Percentiles rank a stretch among this genome's conserved stretches.
Evolutionary conservation across 2,329 filamentous ascomycete species (phyloP).

Genomic region (Blastomyces emzantsi): DNA sequence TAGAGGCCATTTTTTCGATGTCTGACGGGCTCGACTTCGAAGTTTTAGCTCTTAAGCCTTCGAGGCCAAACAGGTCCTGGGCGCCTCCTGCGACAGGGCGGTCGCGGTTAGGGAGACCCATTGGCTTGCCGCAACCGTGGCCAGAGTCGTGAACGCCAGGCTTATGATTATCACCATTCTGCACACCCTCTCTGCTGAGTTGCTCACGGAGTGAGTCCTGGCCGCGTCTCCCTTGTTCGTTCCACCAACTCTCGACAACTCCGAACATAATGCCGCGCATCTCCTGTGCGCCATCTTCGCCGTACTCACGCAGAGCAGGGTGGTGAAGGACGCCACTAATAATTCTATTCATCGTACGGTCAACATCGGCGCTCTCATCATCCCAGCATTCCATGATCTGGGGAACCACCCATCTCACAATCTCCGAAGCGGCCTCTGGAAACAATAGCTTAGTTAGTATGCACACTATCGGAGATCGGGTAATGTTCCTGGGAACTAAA

Average conservation of each 20-base stretch:
- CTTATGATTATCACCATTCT: conserved; percentile 73
- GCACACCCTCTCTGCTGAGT: conserved; percentile 68
- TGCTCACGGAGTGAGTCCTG: conserved; percentile 62
- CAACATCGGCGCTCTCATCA: conserved; percentile 59
- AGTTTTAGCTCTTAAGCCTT: conserved; percentile 18
- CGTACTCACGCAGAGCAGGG: conserved; percentile 64
- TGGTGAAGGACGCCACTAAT: conserved; percentile 79
- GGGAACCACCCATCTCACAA: conserved; percentile 77
- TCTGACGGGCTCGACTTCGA: conserved; percentile 21
- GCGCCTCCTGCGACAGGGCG: conserved; percentile 19
- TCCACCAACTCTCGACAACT: conserved; percentile 80
- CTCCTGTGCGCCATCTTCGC: conserved; percentile 60
- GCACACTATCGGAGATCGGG: conserved; percentile 35
- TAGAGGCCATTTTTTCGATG: conserved; percentile 46
- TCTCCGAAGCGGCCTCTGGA: conserved; percentile 34
- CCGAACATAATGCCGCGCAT: conserved; percentile 68
- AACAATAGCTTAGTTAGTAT: neutral
- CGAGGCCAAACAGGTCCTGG: conserved; percentile 32
- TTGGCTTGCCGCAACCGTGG: conserved; percentile 72
- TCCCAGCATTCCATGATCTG: conserved; percentile 86
- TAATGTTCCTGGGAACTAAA: neutral
- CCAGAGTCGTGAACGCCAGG: conserved; percentile 74
- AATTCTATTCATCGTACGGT: conserved; percentile 64
- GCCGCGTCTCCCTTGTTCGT: conserved; percentile 51
- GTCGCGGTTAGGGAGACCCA: conserved; percentile 59